Evolutionary conservation across 805 yeast genomes (phyloP), one percentile per base, ranked within the genome.

Genomic region (Metschnikowia corniflorae): DNA sequence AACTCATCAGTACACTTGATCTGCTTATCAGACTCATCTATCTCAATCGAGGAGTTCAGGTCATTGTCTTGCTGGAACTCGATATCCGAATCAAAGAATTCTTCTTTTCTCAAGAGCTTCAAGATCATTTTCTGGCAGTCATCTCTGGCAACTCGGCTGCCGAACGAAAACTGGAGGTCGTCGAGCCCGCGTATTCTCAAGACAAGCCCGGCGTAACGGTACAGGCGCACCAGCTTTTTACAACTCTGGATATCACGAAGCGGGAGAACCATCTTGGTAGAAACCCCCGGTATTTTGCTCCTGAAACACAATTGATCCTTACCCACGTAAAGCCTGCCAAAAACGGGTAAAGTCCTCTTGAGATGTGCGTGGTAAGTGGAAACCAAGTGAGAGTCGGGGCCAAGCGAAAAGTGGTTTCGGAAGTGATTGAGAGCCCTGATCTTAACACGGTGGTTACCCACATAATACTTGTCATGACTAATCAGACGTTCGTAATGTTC

Each of bases 241-340:
- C 84, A 80, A 31, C 72, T 77, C 46, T 84, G 94, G 18, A 91
- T 64, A 50, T 86, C 94, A 4, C 53, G 51, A 26, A 84, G 61
- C 0, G 97, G 97, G 7, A 91, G 59, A 6, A 88, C 76, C 95
- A 91, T 86, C 39, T 76, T 76, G 1, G 95, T 83, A 24, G 75
- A 73, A 0, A 83, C 70, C 0, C 94, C 93, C 0, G 94, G 94
- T 3, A 86, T 52, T 24, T 86, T 64, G 24, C 95, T 81, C 42
- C 93, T 68, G 60, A 84, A 91, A 45, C 95, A 89, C n/a, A 91
- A 54, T 38, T 73, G 76, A 20, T 69, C 70, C 14, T 72, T 65
- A 0, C 95, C 86, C 9, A 91, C 49, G 55, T 87, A 87, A 2
- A 89, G 52, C 49, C 86, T 85, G 1, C 97, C 97, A 59, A 86